Base-by-base conservation (phyloP, 2,329 filamentous ascomycete species). In the Clonostachys rosea region DNA sequence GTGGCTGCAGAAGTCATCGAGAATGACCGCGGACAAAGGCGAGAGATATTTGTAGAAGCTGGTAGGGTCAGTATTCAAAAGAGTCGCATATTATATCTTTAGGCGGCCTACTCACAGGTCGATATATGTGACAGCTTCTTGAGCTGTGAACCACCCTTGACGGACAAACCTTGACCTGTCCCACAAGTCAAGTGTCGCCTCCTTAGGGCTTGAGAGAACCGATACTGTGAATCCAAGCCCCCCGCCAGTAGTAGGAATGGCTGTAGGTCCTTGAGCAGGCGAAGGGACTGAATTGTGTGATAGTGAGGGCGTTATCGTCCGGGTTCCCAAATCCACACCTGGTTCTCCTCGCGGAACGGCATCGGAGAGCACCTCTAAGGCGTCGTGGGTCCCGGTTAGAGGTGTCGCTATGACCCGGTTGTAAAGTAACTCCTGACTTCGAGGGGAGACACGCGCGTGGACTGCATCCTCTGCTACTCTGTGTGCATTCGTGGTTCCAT, bases 131-230 rank as follows among this genome's bases (percentile, higher is more conserved):
- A 58, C 56, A 14, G 56, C 56, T 17, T 58, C 56, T 46, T 58
- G 56, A 2, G 53, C 56, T 0, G 56, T 58, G 11, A 58, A 58
- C 49, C 53, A 58, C 3, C 56, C 56, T 37, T 58, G 54, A 1
- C 56, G 52, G 5, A 58, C 55, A 11, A 59, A 57, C 4, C 56
- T 53, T 34, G 55, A 53, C 40, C 53, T 59, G 35, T 59, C 56
- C 53, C 55, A 56, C 24, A 59, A 35, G 20, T 57, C 52, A 4
- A 59, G 52, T 16, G 43, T 50, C 6, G 42, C 46, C 24, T 58
- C 56, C 3, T 48, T 45, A 1, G 56, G 53, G 14, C 56, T 49
- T 2, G 56, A 58, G 5, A 58, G 44, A 7, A 34, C 20, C n/a
- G 63, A 44, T n/a, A 44, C 42, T 13, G 24, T 30, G 18, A 44